A percentile compares a stretch with the other conserved stretches of the same genome.
Conservation (phyloP, 495 filamentous ascomycete genomes). For the Aspergillus funiculosus region DNA sequence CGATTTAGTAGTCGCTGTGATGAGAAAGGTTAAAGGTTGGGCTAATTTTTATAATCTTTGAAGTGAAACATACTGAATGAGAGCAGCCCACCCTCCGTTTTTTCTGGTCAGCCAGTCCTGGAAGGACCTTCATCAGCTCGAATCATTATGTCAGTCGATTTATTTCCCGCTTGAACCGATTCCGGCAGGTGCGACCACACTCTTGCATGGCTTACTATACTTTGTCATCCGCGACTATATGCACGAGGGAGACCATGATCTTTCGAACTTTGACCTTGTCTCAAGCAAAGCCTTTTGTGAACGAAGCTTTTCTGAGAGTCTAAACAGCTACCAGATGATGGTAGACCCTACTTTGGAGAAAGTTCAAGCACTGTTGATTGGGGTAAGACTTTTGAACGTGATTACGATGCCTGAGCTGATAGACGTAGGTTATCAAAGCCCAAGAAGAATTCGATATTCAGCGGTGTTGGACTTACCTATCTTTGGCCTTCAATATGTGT, state of each 20-base stretch:
- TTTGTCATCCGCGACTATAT: conserved; percentile 25
- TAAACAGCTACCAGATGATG: conserved; percentile 22
- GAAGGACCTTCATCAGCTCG: conserved; percentile 17
- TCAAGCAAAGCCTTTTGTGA: conserved; percentile 18
- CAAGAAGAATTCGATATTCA: conserved; percentile 27
- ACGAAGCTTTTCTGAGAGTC: conserved; percentile 12
- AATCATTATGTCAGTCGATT: conserved; percentile 23
- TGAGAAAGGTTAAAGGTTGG: conserved; percentile 22
- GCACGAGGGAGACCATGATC: conserved; percentile 19
- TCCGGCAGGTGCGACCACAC: conserved; percentile 15
- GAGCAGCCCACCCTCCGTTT: conserved; percentile 22
- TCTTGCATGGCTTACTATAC: conserved; percentile 22
- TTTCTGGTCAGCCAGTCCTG: conserved; percentile 26
- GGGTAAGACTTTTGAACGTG: conserved; percentile 7
- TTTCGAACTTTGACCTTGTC: conserved; percentile 13
- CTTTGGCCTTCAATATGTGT: conserved; percentile 27
- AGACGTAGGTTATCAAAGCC: conserved; percentile 18
- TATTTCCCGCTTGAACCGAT: conserved; percentile 23
- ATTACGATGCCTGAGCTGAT: conserved; percentile 1
- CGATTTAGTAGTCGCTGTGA: conserved; percentile 21
- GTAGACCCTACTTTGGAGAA: conserved; percentile 23
- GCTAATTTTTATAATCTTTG: background rate
- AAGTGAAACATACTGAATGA: conserved; percentile 1
- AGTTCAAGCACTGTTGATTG: conserved; percentile 24
- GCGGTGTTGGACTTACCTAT: conserved; percentile 25